phyloP scores from a whole-genome alignment of 139 green algal species.

The Chlamydomonas sp. region DNA sequence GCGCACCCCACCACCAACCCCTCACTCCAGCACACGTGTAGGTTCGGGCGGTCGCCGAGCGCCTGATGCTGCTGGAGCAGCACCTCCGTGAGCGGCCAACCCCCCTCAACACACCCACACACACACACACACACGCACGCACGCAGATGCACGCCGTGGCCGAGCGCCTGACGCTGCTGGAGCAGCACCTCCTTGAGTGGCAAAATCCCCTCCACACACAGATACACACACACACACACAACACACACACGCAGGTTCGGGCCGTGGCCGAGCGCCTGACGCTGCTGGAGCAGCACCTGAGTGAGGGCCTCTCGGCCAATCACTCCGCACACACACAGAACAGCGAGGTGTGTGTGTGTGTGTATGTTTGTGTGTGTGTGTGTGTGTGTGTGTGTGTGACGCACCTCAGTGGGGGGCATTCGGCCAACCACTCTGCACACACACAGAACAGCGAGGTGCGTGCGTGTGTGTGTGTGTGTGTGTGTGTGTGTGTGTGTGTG shows the following conservation, averaged over 20 bases:
- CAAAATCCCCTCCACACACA: background rate
- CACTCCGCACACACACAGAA: background rate
- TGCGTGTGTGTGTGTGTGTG: background rate
- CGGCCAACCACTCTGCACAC: background rate
- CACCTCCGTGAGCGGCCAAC: constrained; percentile 4
- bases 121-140: no score
- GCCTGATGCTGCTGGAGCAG: constrained; percentile 9
- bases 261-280: background rate
- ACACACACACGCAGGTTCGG: no score
- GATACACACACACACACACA: no score
- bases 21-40: no score
- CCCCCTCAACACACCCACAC: background rate
- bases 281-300: constrained; percentile 9
- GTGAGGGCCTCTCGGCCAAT: constrained; percentile 4
- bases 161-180: constrained; percentile 1
- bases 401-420: background rate
- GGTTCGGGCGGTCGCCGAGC: background rate
- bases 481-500: constrained; percentile 6
- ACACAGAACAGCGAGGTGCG: no score
- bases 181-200: constrained; percentile 8
- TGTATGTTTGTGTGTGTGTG: no score
- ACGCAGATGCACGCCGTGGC: background rate
- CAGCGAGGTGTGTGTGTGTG: constrained; percentile 4
- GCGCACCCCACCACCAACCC: background rate
- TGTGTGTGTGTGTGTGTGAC: no score